Conservation (phyloP, 2,329 filamentous ascomycete genomes). For the Chaetomium sp. region DNA sequence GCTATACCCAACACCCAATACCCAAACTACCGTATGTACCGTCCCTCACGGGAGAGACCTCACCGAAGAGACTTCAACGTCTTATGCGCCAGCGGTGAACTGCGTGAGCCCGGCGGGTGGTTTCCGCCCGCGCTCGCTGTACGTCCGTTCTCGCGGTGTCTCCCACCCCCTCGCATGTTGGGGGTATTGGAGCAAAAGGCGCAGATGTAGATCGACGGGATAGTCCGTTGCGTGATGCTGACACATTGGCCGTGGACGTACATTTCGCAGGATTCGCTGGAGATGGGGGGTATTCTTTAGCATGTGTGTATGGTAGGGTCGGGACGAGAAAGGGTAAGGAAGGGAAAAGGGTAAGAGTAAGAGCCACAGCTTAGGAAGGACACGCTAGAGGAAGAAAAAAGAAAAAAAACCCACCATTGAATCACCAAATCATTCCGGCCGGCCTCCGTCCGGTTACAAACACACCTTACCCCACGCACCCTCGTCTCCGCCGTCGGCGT, state of each 20-base stretch:
- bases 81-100: slow-evolving; percentile 41
- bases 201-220: slow-evolving; percentile 57
- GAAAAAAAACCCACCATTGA: slow-evolving; percentile 47
- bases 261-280: slow-evolving; percentile 58
- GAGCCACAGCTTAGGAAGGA: not conserved
- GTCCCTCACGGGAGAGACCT: slow-evolving; percentile 8
- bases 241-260: slow-evolving; percentile 59
- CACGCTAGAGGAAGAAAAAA: not conserved
- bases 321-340: too few species aligned
- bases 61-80: slow-evolving; percentile 40
- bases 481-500: slow-evolving; percentile 40
- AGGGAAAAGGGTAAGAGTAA: not conserved
- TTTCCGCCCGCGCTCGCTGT: slow-evolving; percentile 22
- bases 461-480: slow-evolving; percentile 46
- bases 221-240: slow-evolving; percentile 50
- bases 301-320: slow-evolving; percentile 12
- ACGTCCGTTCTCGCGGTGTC: slow-evolving; percentile 39
- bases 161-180: slow-evolving; percentile 41
- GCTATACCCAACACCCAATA: too few species aligned
- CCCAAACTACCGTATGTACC: too few species aligned
- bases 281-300: slow-evolving; percentile 1
- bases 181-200: slow-evolving; percentile 57
- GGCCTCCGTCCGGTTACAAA: slow-evolving; percentile 43
- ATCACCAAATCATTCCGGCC: slow-evolving; percentile 51
- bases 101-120: slow-evolving; percentile 25